Base-by-base conservation (phyloP, 805 yeast genomes). In the Schizosaccharomyces lindneri region DNA sequence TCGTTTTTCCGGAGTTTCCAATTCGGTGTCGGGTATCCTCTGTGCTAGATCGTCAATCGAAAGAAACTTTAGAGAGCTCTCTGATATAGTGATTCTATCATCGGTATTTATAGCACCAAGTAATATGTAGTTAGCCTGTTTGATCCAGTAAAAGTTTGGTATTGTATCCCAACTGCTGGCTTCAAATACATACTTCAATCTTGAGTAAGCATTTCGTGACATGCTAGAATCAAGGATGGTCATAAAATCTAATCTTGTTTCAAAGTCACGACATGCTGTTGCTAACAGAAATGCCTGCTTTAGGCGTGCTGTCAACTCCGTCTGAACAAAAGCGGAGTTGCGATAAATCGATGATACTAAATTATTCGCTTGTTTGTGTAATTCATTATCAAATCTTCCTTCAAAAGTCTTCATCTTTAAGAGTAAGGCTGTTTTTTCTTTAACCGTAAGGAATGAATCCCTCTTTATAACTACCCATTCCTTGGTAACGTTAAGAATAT, bases 101-200 rank as follows among this genome's bases (percentile, higher is more conserved):
- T 51, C 36, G 5, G 36, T 17, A 29, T 51, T 51, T 1, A 51
- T 51, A 5, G 36, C 31, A 21, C 93, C 95, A 68, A 84, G 87
- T 5, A 93, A 72, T 36, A 94, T 72, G 68, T 90, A 96, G 21
- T 87, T 75, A 0, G 95, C 97, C 70, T 90, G 97, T 69, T 88
- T 88, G 64, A 90, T 73, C 98, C 98, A 93, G 55, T 89, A 85
- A 67, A 85, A 85, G 65, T 93, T 98, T 0, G 95, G 89, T 46
- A 93, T 74, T 65, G 80, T 84, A 69, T 93, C 99, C 99, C 99
- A 93, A 68, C 87, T 90, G 70, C 93, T 98, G 67, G 93, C 97
- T 48, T 90, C 75, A 19, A 94, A 78, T 9, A 90, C 83, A 66
- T 93, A 93, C 65, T 83, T 82, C 43, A 93, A 74, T 63, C 98